Percentiles rank a stretch among this genome's conserved stretches.
phyloP scores from a whole-genome alignment of 176 grass and related monocot genomes.

The Lolium perenne region DNA sequence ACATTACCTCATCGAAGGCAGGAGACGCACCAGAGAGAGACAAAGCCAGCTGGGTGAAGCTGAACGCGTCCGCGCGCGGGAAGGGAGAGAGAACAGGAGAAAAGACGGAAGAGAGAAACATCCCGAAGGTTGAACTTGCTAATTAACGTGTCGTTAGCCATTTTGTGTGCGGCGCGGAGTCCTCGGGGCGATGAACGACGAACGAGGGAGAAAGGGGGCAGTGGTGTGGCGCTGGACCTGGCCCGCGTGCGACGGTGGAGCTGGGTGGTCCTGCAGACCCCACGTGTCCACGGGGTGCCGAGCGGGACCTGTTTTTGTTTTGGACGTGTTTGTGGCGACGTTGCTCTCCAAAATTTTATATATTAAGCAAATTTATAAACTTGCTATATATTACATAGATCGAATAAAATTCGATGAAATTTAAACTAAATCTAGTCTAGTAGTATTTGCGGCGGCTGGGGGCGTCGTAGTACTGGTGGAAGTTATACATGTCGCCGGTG shows the following conservation, averaged over 20 bases:
- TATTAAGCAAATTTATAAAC: too few species aligned
- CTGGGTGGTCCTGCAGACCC: neutral
- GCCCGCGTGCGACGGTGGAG: neutral
- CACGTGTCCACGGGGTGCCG: neutral
- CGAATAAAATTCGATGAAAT: too few species aligned
- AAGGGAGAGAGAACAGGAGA: neutral
- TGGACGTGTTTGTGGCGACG: too few species aligned
- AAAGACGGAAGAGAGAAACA: neutral
- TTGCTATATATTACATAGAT: too few species aligned
- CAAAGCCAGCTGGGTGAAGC: neutral
- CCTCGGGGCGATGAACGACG: slow-evolving; percentile 16
- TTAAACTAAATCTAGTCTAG: too few species aligned
- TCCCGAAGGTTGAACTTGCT: slow-evolving; percentile 1
- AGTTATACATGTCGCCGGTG: too few species aligned
- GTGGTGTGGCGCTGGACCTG: neutral
- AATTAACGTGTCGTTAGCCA: slow-evolving; percentile 22
- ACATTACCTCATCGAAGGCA: neutral
- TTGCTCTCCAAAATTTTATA: too few species aligned
- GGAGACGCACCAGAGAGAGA: neutral
- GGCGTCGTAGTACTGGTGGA: too few species aligned
- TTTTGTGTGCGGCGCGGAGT: neutral
- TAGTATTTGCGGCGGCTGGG: too few species aligned
- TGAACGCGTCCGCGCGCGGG: neutral
- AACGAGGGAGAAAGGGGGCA: neutral
- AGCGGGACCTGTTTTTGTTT: too few species aligned